Percentiles rank a stretch among this genome's conserved stretches.
phyloP scores from a whole-genome alignment of 2,329 filamentous ascomycete species.

The Fusarium pseudograminearum region DNA sequence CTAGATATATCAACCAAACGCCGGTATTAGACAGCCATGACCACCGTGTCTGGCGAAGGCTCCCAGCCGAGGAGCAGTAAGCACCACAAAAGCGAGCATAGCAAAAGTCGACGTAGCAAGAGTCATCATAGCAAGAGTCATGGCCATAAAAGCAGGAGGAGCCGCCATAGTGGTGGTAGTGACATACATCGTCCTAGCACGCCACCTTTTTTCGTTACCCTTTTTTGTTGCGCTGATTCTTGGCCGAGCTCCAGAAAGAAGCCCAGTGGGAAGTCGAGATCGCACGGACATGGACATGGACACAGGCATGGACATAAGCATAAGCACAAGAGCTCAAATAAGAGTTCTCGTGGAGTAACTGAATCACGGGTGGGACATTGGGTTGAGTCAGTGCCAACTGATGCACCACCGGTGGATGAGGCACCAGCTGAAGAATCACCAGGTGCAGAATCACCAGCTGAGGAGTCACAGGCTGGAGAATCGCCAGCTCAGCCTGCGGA shows the following conservation, averaged over 20 bases:
- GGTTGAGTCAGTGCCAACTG: constrained; percentile 1
- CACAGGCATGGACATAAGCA: constrained; percentile 1
- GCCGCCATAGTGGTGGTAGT: background rate
- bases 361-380: background rate
- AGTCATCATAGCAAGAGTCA: background rate
- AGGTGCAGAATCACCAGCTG: background rate
- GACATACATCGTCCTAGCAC: background rate
- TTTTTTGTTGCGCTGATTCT: constrained; percentile 7
- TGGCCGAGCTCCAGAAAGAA: background rate
- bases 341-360: background rate
- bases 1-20: background rate
- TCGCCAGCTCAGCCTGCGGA: background rate
- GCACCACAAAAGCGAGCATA: constrained; percentile 5
- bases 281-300: constrained; percentile 3
- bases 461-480: background rate
- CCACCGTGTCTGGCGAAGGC: constrained; percentile 1
- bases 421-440: background rate
- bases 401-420: background rate
- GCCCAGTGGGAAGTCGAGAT: background rate
- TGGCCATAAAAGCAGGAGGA: constrained; percentile 7
- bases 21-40: background rate
- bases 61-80: constrained; percentile 10
- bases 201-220: background rate
- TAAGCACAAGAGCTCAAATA: constrained; percentile 8
- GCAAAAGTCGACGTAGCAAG: background rate